phyloP scores from a whole-genome alignment of 805 yeast genomes.

The Candida pini region DNA sequence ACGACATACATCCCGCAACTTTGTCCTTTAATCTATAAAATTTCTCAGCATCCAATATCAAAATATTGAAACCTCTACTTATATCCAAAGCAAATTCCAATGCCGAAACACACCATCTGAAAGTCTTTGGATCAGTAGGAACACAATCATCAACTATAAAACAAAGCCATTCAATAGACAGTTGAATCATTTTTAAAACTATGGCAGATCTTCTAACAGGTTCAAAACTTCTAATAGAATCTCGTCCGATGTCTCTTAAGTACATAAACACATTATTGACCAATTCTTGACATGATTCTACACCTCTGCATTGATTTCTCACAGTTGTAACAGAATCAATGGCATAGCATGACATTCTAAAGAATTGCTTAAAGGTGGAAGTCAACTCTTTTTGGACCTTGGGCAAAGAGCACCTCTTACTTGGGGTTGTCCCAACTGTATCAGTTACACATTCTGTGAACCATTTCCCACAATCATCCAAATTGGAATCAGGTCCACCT shows the following conservation, averaged over 20 bases:
- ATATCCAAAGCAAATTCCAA: constrained; percentile 94
- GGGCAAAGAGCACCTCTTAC: constrained; percentile 64
- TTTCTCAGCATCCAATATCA: constrained; percentile 72
- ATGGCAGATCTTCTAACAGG: constrained; percentile 60
- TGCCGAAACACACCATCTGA: constrained; percentile 94
- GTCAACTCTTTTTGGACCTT: constrained; percentile 69
- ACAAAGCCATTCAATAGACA: constrained; percentile 86
- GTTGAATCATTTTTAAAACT: constrained; percentile 63
- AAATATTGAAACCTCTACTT: constrained; percentile 83
- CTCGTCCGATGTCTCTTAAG: constrained; percentile 76
- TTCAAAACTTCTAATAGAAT: constrained; percentile 60
- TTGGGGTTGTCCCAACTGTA: constrained; percentile 45
- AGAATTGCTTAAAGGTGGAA: constrained; percentile 59
- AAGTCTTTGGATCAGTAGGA: constrained; percentile 86
- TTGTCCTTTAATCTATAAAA: constrained; percentile 67
- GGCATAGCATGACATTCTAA: constrained; percentile 59
- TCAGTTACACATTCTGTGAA: constrained; percentile 57
- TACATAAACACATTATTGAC: constrained; percentile 70
- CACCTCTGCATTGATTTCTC: constrained; percentile 48
- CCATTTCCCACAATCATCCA: constrained; percentile 49
- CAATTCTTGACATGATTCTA: constrained; percentile 66
- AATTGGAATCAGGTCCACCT: constrained; percentile 53
- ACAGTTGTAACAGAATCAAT: constrained; percentile 53
- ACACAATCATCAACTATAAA: constrained; percentile 92
- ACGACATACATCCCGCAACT: constrained; percentile 91